A percentile compares a stretch with the other conserved stretches of the same genome.
These are phyloP conservation scores for Pleurotus platypus DNA, from an alignment of 768 basidiomycete genomes.

Conservation along the genomic window DNA sequence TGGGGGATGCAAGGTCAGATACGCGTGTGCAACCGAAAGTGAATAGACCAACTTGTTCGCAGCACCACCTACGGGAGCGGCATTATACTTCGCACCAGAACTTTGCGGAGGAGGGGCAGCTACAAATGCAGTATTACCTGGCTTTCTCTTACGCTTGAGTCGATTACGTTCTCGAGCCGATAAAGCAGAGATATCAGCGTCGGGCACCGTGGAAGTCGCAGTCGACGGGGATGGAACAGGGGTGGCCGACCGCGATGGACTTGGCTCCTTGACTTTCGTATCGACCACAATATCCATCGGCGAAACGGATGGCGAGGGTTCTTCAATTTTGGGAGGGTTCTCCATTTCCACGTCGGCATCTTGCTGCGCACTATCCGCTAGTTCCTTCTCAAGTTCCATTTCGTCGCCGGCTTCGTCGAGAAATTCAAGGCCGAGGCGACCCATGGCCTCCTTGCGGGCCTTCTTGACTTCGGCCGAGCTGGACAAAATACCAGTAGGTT, in stretches of 20 bases:
- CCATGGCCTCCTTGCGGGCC: slow-evolving; percentile 86
- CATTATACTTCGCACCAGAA: slow-evolving; percentile 57
- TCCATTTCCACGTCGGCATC: slow-evolving; percentile 44
- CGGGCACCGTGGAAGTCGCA: slow-evolving; percentile 31
- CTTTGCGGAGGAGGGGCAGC: slow-evolving; percentile 63
- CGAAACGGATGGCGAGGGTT: slow-evolving; percentile 26
- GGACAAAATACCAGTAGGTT: slow-evolving; percentile 67
- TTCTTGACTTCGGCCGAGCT: slow-evolving; percentile 80
- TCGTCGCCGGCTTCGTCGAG: slow-evolving; percentile 71
- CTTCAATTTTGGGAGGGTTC: slow-evolving; percentile 33
- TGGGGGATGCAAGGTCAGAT: slow-evolving; percentile 22
- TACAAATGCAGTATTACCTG: slow-evolving; percentile 80
- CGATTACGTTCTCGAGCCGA: slow-evolving; percentile 93
- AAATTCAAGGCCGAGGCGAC: slow-evolving; percentile 83
- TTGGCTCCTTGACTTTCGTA: slow-evolving; percentile 32
- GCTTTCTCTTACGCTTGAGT: slow-evolving; percentile 91
- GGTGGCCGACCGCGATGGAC: slow-evolving; percentile 42
- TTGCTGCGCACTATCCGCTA: slow-evolving; percentile 52
- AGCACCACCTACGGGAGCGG: slow-evolving; percentile 48
- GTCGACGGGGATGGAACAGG: slow-evolving; percentile 45
- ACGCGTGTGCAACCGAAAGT: neutral
- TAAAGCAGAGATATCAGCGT: slow-evolving; percentile 51
- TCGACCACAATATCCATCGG: slow-evolving; percentile 43
- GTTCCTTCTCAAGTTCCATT: slow-evolving; percentile 84
- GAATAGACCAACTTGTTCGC: slow-evolving; percentile 49